Base-by-base conservation (phyloP, 2,329 filamentous ascomycete species). In the Fusarium buxicola region DNA sequence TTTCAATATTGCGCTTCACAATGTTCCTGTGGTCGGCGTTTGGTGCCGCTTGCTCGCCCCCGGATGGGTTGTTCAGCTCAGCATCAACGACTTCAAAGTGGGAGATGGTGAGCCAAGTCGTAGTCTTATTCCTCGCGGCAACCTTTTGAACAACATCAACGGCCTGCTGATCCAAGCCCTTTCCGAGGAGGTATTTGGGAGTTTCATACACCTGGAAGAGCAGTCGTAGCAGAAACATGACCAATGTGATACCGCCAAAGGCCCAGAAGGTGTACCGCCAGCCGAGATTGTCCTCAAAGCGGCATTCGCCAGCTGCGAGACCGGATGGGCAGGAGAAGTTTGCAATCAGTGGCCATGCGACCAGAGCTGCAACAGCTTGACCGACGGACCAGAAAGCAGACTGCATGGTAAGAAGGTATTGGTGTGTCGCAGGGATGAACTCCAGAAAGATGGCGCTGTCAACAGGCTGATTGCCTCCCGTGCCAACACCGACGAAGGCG, bases 401-500 rank as follows among this genome's bases (percentile, higher is more conserved):
- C 2, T 81, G 61, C 1, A 72, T 76, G 1, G 73, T 73, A 4
- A 82, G 72, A 13, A 82, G 69, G 72, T 76, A 82, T 64, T 81
- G 79, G 15, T 80, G 75, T 5, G 68, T 75, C 36, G 74, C 73
- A 0, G 80, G 80, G 0, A 82, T 72, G 58, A 81, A 82, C 55
- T 83, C 81, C 7, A 82, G 64, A 58, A 82, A 82, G n/a, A 83
- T 76, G 49, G 77, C 78, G 44, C 77, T 80, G 62, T 83, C 81
- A 2, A 83, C 78, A 1, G 80, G 78, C 2, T 81, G 73, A 18
- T 82, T 82, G 0, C 81, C 81, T 9, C 78, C 78, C 1, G 77
- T 75, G 1, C 72, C 77, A 1, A 74, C 75, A 8, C 78, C 78
- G 7, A 80, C 73, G 32, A 84, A 73, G 8, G 85, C 84, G 13